Evolutionary conservation across 2,329 filamentous ascomycete species (phyloP).

Genomic region (Cercospora brassicicola): DNA sequence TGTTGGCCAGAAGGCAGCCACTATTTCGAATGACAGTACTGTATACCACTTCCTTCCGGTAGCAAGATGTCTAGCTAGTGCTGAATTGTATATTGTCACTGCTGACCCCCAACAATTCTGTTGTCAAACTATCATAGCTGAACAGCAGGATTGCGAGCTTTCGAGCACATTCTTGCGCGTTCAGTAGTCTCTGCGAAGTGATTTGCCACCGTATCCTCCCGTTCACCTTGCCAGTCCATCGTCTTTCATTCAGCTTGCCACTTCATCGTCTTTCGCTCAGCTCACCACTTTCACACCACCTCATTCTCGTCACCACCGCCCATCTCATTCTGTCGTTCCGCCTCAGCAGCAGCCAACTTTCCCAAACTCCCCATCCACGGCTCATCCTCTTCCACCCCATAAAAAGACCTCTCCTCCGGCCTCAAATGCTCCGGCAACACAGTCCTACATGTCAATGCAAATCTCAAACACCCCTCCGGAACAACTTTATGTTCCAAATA

Average conservation of each 20-base stretch:
- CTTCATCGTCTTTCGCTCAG: not conserved
- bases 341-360: conserved; percentile 10
- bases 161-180: not conserved
- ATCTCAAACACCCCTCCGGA: conserved; percentile 54
- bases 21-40: not conserved
- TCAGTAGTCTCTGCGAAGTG: not conserved
- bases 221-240: not conserved
- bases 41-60: not conserved
- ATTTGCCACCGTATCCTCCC: not conserved
- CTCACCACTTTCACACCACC: not conserved
- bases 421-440: conserved; percentile 50
- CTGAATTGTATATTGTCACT: conserved; percentile 2
- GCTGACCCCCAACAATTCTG: not conserved
- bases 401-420: conserved; percentile 42
- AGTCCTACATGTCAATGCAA: conserved; percentile 58
- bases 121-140: not conserved
- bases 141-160: not conserved
- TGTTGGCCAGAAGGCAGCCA: not conserved
- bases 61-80: not conserved
- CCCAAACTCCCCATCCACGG: conserved; percentile 26
- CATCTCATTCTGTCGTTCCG: not conserved
- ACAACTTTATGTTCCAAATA: conserved; percentile 61
- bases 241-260: not conserved
- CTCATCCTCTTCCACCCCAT: conserved; percentile 41
- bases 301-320: not conserved